Base-by-base conservation (phyloP, 1,139 yeast species). In the Hansenula sp. region DNA sequence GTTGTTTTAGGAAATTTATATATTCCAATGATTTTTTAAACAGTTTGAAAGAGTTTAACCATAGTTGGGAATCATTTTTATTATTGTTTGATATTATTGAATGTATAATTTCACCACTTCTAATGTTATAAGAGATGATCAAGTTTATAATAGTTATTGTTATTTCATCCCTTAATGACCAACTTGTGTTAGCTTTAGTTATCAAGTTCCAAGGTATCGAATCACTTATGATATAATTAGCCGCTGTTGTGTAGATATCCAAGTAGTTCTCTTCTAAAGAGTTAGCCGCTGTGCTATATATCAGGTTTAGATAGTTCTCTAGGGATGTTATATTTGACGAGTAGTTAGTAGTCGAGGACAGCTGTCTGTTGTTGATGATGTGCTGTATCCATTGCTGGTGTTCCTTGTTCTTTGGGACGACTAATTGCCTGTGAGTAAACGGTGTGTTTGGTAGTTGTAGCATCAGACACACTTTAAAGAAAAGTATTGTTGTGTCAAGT, bases 41-140 rank as follows among this genome's bases (percentile, higher is more conserved):
- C n/a, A 53, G 12, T 34, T 55, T 54, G 42, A 51, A 51, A 1
- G 49, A 33, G 25, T 40, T 47, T 4, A 53, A 8, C 57, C 57
- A 54, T 25, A 46, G 16, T 25, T 43, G 44, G 17, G 42, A 42
- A 9, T 34, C 31, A 9, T 40, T 37, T 2, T 18, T 31, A 5
- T 33, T 25, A 13, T 38, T 36, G 3, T 25, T 24, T 16, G 42
- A 13, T 3, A 41, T 37, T 8, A 41, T 34, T 21, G 25, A 21
- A 3, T 34, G 6, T 21, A 51, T 39, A 1, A 54, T 38, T 33
- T 52, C 55, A 8, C 47, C 39, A n/a, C 47, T 38, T 38, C 57
- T 44, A 8, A 33, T 24, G 21, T 31, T 40, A 33, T 53, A 55
- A 2, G 38, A 34, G 5, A 47, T 11, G 4, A 44, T n/a, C 13